Conservation (phyloP, 2,329 filamentous ascomycete species). For the Fusarium globosum region DNA sequence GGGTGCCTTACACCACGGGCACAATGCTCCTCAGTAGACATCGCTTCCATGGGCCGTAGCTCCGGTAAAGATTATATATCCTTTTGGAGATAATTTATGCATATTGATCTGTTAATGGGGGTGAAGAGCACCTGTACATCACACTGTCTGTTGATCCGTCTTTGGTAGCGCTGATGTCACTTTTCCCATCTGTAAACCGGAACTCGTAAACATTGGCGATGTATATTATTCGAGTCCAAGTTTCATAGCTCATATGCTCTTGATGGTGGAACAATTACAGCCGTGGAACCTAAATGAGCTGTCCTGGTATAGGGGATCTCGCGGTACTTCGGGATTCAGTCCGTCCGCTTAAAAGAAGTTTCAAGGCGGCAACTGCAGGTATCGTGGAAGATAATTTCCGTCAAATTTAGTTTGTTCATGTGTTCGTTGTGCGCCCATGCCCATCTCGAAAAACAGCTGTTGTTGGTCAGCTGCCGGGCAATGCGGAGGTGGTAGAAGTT, state of each 20-base stretch:
- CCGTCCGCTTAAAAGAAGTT: conserved; percentile 26
- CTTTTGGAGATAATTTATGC: not conserved
- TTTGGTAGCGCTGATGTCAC: not conserved
- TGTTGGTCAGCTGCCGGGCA: conserved; percentile 18
- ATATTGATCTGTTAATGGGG: not conserved
- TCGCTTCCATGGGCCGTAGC: conserved; percentile 5
- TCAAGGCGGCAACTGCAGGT: conserved; percentile 5
- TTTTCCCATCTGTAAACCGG: not conserved
- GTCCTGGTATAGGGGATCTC: not conserved
- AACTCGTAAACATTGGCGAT: not conserved
- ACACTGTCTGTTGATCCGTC: not conserved
- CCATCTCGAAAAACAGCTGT: conserved; percentile 11
- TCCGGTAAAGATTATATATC: not conserved
- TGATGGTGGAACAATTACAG: not conserved
- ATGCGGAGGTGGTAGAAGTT: conserved; percentile 20
- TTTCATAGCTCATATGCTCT: not conserved
- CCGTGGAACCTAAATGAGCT: not conserved
- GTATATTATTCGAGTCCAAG: not conserved
- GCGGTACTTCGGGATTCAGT: conserved; percentile 36
- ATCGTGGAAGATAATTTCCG: conserved; percentile 4
- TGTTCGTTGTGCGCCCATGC: conserved; percentile 14
- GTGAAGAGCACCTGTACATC: not conserved
- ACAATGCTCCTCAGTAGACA: not conserved
- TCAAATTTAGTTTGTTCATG: conserved; percentile 28
- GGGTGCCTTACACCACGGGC: not conserved